Percentiles rank a stretch among this genome's conserved stretches.
These are phyloP conservation scores for Penicillium sp. DNA, from an alignment of 2,329 filamentous ascomycete species.

Conservation along the genomic window DNA sequence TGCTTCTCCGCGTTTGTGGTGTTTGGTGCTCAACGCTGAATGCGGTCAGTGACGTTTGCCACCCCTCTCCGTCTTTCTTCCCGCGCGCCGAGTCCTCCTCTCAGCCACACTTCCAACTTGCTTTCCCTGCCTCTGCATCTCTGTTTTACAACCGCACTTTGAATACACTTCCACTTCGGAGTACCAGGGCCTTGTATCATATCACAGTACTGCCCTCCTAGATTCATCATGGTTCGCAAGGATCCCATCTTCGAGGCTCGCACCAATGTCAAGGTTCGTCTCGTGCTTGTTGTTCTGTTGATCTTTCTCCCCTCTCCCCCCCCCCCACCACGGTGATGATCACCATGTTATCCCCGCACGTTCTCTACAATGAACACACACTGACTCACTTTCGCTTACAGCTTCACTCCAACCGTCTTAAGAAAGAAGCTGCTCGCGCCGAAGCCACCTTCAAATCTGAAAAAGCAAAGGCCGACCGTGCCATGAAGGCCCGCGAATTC, in stretches of 20 bases:
- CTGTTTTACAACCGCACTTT: neutral
- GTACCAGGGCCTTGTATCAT: too few relatives aligned
- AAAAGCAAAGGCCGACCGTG: slow-evolving; percentile 44
- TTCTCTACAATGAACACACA: neutral
- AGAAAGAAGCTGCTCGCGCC: slow-evolving; percentile 43
- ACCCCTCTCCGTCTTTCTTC: slow-evolving; percentile 9
- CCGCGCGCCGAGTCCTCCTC: neutral
- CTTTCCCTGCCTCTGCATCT: neutral
- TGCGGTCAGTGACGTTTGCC: slow-evolving; percentile 26
- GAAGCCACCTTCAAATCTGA: slow-evolving; percentile 44
- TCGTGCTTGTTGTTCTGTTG: neutral
- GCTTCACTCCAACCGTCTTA: slow-evolving; percentile 45
- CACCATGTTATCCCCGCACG: slow-evolving; percentile 1
- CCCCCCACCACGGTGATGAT: neutral
- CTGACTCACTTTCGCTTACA: slow-evolving; percentile 11
- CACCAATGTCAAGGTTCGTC: slow-evolving; percentile 37
- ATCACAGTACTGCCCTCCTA: too few relatives aligned
- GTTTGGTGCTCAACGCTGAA: slow-evolving; percentile 7
- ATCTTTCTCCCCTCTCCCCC: slow-evolving; percentile 1
- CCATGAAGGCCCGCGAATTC: slow-evolving; percentile 44
- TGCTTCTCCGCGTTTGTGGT: neutral
- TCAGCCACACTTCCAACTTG: slow-evolving; percentile 2
- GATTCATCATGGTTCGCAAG: slow-evolving; percentile 33
- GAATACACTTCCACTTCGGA: too few relatives aligned
- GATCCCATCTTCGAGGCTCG: slow-evolving; percentile 40